Base-by-base conservation (phyloP, 352 stramenopile species). In the Nothophytophthora sp. region DNA sequence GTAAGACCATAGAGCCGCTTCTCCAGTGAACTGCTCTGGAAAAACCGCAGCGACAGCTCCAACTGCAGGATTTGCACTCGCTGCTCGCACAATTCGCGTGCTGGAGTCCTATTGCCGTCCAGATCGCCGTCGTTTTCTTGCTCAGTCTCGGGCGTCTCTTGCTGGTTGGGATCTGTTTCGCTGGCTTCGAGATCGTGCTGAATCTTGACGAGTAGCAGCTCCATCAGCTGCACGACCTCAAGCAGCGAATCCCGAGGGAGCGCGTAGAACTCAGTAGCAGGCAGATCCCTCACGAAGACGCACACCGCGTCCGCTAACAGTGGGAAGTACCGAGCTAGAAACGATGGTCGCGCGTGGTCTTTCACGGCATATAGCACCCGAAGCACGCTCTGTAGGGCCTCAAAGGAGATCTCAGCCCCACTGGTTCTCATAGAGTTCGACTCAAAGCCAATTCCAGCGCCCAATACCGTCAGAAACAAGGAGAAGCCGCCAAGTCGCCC, bases 1-100 rank as follows among this genome's bases (percentile, higher is more conserved):
- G 77, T 71, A 12, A 93, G 62, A 1, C 80, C 80, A 30, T 86
- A 77, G 27, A 93, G 87, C 1, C 80, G 71, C 33, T 88, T 90
- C 42, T 91, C 82, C 18, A 93, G 48, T 5, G 77, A 83, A 20
- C n/a, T 60, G 20, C 66, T 70, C 12, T 45, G 63, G 45, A 93
- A 81, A 22, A 78, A 83, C 3, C 72, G 64, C 15, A 71, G 37
- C 12, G 74, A 71, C 12, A 88, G 63, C 38, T 89, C 72, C n/a
- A 88, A 46, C 20, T 62, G 64, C 16, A 90, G 48, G 13, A 82
- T 42, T 24, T 79, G 63, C 5, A 89, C 63, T 16, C 50, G 57
- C 7, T 70, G 49, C 7, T 74, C 52, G 28, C 50, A 50, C 8
- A 54, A 18, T 20, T 71, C 47, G 2, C 27, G 22, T 16, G 39